A percentile compares a stretch with the other conserved stretches of the same genome.
phyloP scores from a whole-genome alignment of 2,329 filamentous ascomycete genomes.

The Macrophomina tecta region DNA sequence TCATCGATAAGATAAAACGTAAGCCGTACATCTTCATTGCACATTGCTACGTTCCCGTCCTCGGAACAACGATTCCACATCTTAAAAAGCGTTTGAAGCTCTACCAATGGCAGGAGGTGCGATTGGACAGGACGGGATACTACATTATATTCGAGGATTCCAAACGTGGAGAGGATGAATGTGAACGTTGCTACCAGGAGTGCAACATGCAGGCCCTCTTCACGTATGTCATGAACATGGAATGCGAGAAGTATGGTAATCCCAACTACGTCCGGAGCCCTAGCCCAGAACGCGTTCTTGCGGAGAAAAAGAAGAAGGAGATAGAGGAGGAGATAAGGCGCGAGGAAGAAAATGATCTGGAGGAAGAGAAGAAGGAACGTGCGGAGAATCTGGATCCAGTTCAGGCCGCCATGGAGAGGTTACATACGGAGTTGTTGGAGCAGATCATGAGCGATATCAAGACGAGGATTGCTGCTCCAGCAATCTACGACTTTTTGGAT shows the following conservation, averaged over 20 bases:
- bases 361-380: slow-evolving; percentile 87
- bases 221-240: slow-evolving; percentile 92
- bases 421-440: slow-evolving; percentile 81
- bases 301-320: slow-evolving; percentile 62
- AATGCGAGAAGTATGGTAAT: slow-evolving; percentile 73
- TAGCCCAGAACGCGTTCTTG: slow-evolving; percentile 56
- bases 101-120: slow-evolving; percentile 80
- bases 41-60: slow-evolving; percentile 84
- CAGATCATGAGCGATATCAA: slow-evolving; percentile 90
- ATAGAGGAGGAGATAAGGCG: slow-evolving; percentile 69
- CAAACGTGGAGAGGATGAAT: slow-evolving; percentile 76
- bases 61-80: slow-evolving; percentile 84
- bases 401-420: slow-evolving; percentile 76
- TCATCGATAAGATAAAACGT: slow-evolving; percentile 72
- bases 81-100: slow-evolving; percentile 87
- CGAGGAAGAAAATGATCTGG: slow-evolving; percentile 81
- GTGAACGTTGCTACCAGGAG: slow-evolving; percentile 77
- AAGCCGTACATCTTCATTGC: slow-evolving; percentile 91
- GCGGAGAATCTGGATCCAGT: slow-evolving; percentile 92
- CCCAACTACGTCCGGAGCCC: slow-evolving; percentile 65
- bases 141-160: slow-evolving; percentile 89
- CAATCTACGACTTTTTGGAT: slow-evolving; percentile 80
- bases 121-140: slow-evolving; percentile 85
- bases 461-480: slow-evolving; percentile 81
- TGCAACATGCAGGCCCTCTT: slow-evolving; percentile 86